Evolutionary conservation across 2,329 filamentous ascomycete species (phyloP).

Genomic region (Pseudogymnoascus sp.): DNA sequence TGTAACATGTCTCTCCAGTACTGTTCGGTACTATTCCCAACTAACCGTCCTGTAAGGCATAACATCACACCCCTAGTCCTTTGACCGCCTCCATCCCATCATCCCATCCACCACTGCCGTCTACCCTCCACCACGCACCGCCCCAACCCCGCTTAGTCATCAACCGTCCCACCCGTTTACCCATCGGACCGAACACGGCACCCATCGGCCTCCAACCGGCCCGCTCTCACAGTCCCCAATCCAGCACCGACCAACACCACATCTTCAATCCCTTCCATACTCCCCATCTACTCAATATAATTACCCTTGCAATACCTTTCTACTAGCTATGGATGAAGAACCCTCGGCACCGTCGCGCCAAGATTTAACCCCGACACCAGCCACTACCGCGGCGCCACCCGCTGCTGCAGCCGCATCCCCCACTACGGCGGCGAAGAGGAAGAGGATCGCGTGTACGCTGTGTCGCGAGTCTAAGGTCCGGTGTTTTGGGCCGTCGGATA

Average conservation of each 20-base stretch:
- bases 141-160: not conserved
- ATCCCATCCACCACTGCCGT: not conserved
- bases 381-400: not conserved
- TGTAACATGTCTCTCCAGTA: no score
- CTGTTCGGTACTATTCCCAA: no score
- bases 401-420: not conserved
- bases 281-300: not conserved
- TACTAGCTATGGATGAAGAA: not conserved
- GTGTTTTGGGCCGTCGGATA: not conserved
- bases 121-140: not conserved
- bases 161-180: not conserved
- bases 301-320: no score
- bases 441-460: constrained; percentile 10
- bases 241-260: not conserved
- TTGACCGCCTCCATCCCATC: not conserved
- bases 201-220: not conserved
- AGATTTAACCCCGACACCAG: not conserved
- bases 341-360: not conserved
- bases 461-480: constrained; percentile 11
- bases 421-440: not conserved
- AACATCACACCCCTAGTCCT: not conserved
- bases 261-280: not conserved
- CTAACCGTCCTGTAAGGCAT: not conserved
- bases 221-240: not conserved
- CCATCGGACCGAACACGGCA: not conserved